Evolutionary conservation across 1,284 basidiomycete genomes (phyloP).

Genomic region (Ceratobasidium sp.): DNA sequence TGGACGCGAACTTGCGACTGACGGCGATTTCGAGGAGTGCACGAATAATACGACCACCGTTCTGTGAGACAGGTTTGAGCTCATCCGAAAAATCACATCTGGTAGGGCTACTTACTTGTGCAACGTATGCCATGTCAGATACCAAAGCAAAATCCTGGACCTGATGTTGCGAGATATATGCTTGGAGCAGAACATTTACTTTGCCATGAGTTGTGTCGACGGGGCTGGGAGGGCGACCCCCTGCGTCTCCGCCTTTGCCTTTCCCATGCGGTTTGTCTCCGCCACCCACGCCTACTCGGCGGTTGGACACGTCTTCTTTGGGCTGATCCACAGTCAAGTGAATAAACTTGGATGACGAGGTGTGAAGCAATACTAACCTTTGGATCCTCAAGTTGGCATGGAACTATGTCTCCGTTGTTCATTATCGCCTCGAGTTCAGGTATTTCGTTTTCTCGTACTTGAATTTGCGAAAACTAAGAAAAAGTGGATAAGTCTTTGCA

Average conservation of each 20-base stretch:
- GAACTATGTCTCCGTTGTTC: slow-evolving; percentile 64
- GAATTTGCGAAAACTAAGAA: slow-evolving; percentile 90
- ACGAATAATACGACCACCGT: slow-evolving; percentile 93
- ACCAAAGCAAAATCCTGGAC: slow-evolving; percentile 97
- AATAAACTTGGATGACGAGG: no score
- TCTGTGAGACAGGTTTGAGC: slow-evolving; percentile 57
- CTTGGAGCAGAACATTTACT: slow-evolving; percentile 96
- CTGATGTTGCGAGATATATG: slow-evolving; percentile 81
- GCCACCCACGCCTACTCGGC: slow-evolving; percentile 26
- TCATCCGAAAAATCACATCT: background rate
- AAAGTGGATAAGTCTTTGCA: background rate
- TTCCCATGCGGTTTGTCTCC: slow-evolving; percentile 32
- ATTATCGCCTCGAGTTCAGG: slow-evolving; percentile 83
- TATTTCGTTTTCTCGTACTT: slow-evolving; percentile 89
- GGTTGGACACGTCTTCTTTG: slow-evolving; percentile 31
- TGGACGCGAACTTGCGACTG: slow-evolving; percentile 89
- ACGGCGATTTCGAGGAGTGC: slow-evolving; percentile 95
- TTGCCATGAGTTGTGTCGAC: slow-evolving; percentile 83
- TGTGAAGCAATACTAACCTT: slow-evolving; percentile 45
- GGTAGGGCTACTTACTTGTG: slow-evolving; percentile 62
- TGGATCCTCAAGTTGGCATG: slow-evolving; percentile 71
- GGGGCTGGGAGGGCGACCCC: slow-evolving; percentile 26
- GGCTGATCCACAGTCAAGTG: background rate
- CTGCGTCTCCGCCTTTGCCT: slow-evolving; percentile 13
- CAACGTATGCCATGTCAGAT: slow-evolving; percentile 93